These are phyloP conservation scores for Trichoderma koningii DNA, from an alignment of 2,329 filamentous ascomycete species.

Conservation along the genomic window DNA sequence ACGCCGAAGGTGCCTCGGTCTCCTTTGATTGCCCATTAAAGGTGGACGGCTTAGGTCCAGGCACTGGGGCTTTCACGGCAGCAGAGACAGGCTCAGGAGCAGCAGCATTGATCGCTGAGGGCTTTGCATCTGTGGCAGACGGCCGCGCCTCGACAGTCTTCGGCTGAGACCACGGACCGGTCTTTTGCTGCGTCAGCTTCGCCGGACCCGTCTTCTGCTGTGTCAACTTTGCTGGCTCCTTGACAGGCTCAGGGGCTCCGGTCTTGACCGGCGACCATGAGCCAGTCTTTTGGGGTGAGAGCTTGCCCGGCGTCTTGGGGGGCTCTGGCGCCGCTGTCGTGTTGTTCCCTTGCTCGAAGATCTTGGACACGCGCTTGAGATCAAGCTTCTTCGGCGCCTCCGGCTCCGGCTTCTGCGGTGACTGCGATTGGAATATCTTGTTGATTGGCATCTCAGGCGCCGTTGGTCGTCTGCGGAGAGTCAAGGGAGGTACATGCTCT, in stretches of 20 bases:
- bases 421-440: conserved; percentile 37
- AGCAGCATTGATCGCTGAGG: conserved; percentile 41
- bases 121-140: conserved; percentile 36
- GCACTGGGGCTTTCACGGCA: conserved; percentile 22
- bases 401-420: conserved; percentile 42
- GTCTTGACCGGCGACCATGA: conserved; percentile 44
- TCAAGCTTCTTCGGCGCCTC: conserved; percentile 61
- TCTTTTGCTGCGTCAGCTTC: conserved; percentile 39
- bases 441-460: conserved; percentile 34
- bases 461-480: conserved; percentile 32
- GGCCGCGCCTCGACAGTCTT: conserved; percentile 38
- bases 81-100: conserved; percentile 33
- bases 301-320: conserved; percentile 33
- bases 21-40: conserved; percentile 19
- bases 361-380: conserved; percentile 60
- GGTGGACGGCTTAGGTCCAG: conserved; percentile 15
- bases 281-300: conserved; percentile 41
- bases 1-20: conserved; percentile 5
- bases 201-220: conserved; percentile 42
- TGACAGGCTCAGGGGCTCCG: conserved; percentile 30
- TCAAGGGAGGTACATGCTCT: conserved; percentile 31
- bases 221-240: conserved; percentile 34
- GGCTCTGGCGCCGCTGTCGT: conserved; percentile 34
- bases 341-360: conserved; percentile 49
- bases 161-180: conserved; percentile 43